Base-by-base conservation (phyloP, 352 stramenopile genomes). In the Pythium sp. region DNA sequence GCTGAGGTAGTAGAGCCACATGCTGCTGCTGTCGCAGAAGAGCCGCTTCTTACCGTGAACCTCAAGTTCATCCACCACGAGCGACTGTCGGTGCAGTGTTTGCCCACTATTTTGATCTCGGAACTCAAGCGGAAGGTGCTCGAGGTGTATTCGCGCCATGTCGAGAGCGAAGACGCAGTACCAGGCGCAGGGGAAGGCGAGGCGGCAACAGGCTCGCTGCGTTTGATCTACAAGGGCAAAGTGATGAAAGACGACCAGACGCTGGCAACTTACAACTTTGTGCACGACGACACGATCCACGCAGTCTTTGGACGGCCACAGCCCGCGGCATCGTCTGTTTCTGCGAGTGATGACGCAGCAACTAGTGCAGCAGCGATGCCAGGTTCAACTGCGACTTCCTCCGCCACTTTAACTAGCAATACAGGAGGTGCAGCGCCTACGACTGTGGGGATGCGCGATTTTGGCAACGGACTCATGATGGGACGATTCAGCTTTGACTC, bases 181-280 rank as follows among this genome's bases (percentile, higher is more conserved):
- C 14, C 12, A 46, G 38, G 15, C 12, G 1, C 30, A 43, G 14
- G 12, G 60, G 46, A 36, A 46, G 38, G 32, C 34, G 26, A 54
- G 34, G 34, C 20, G 41, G 3, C 38, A 5, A 41, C 53, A 6
- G 43, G 36, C 5, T 61, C 67, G 8, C 58, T 82, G 65, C 72
- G 77, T 11, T 57, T 86, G 22, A 86, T 86, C 46, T 86, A 86
- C 76, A 83, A 84, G 58, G 78, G 78, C 15, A 86, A 81, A 36
- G 75, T 86, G 28, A 63, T 86, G 30, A 79, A 83, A 49, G 71
- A 86, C 62, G 68, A 76, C 38, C 73, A 77, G 38, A 55, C 63
- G 55, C 74, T 86, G 34, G 49, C 34, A 2, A 26, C 65, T 15
- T 80, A 76, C 63, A 60, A 70, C 63, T 86, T 86, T 61, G 49